These are phyloP conservation scores for Auxenochlorella pyrenoidosa DNA, from an alignment of 139 green algal genomes.

Conservation along the genomic window DNA sequence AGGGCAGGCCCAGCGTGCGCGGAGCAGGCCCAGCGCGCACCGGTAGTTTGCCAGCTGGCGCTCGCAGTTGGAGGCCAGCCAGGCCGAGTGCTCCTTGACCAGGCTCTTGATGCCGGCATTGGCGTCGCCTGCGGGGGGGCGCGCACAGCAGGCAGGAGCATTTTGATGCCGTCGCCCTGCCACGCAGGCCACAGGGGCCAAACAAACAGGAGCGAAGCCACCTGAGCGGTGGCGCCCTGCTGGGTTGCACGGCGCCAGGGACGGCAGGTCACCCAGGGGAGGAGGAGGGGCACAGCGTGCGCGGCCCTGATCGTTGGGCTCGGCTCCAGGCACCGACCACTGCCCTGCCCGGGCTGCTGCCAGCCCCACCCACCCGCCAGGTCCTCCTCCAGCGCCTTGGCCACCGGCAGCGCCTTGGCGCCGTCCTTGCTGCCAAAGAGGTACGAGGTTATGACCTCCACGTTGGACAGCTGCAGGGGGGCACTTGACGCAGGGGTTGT, in stretches of 20 bases:
- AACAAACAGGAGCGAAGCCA: no score
- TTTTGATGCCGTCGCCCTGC: no score
- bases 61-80: constrained; percentile 81
- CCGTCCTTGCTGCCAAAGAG: constrained; percentile 53
- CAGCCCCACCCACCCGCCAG: constrained; percentile 13
- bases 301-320: no score
- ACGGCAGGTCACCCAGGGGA: no score
- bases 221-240: no score
- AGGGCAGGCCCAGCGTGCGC: neutral
- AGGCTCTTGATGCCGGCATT: constrained; percentile 40
- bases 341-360: neutral
- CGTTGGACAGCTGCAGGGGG: constrained; percentile 70
- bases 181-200: no score
- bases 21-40: neutral
- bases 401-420: constrained; percentile 31
- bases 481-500: neutral
- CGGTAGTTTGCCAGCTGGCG: constrained; percentile 78
- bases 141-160: no score
- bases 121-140: constrained; percentile 35
- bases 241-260: no score
- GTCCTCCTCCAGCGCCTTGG: constrained; percentile 30
- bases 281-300: neutral
- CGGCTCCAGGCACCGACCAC: neutral
- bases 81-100: constrained; percentile 78
- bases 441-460: constrained; percentile 69